Percentiles rank a stretch among this genome's conserved stretches.
Evolutionary conservation across 2,329 filamentous ascomycete genomes (phyloP).

Genomic region (Pleomassaria siparia): DNA sequence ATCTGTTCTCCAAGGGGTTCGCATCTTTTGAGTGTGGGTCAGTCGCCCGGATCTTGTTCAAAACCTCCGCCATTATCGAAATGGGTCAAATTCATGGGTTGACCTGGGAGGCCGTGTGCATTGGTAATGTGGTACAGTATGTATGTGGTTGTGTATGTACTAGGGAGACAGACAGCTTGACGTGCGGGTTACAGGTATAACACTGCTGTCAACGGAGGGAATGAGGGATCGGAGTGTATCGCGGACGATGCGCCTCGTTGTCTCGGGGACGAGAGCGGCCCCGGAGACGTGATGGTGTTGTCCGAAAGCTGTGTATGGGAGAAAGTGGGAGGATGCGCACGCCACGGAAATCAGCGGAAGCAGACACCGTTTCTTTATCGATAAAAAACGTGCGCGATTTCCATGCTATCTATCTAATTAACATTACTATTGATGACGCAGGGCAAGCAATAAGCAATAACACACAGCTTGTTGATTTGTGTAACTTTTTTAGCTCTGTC

Average conservation of each 20-base stretch:
- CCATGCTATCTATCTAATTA: not conserved
- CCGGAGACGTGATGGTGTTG: not conserved
- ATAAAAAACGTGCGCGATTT: no score
- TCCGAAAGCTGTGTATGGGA: not conserved
- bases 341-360: slow-evolving; percentile 11
- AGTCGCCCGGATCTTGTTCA: slow-evolving; percentile 49
- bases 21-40: slow-evolving; percentile 43
- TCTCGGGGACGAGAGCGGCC: not conserved
- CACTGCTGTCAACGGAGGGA: not conserved
- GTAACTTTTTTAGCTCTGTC: not conserved
- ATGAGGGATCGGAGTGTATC: not conserved
- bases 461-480: not conserved
- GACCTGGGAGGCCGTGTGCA: slow-evolving; percentile 10
- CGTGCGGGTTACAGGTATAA: not conserved
- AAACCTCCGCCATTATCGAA: slow-evolving; percentile 37
- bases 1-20: slow-evolving; percentile 26
- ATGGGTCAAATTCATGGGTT: slow-evolving; percentile 15
- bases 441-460: not conserved
- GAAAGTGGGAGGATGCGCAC: not conserved
- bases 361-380: slow-evolving; percentile 7
- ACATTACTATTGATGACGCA: not conserved
- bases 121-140: not conserved
- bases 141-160: not conserved
- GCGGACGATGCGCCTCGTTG: not conserved
- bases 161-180: not conserved